phyloP scores from a whole-genome alignment of 164 flowering plant species.

The Cinnamomum chago region DNA sequence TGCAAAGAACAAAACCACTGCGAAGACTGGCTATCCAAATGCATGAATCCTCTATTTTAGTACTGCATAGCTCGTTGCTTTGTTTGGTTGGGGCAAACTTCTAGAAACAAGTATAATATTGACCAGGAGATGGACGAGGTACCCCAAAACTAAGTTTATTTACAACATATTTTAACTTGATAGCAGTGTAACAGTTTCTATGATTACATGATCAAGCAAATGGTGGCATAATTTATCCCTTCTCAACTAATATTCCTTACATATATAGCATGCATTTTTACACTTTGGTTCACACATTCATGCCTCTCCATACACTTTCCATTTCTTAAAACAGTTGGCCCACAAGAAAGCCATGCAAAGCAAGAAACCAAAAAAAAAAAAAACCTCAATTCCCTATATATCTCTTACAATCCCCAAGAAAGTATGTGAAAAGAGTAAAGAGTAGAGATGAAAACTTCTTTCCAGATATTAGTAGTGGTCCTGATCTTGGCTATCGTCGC shows the following conservation, averaged over 20 bases:
- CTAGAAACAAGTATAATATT: too few relatives aligned
- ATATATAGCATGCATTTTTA: neutral
- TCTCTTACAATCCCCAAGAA: neutral
- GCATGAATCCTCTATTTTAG: too few relatives aligned
- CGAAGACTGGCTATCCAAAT: too few relatives aligned
- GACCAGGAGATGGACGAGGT: neutral
- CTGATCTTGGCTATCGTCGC: constrained; percentile 3
- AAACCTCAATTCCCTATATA: neutral
- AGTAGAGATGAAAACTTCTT: constrained; percentile 4
- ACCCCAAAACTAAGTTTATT: neutral
- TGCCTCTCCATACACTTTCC: constrained; percentile 2
- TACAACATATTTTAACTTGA: neutral
- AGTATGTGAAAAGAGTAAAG: neutral
- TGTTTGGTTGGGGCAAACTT: too few relatives aligned
- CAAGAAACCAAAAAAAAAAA: neutral
- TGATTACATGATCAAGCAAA: neutral
- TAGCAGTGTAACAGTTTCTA: neutral
- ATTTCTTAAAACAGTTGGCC: constrained; percentile 3
- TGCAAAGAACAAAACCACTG: too few relatives aligned
- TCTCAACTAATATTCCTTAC: neutral
- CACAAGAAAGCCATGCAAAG: constrained; percentile 3
- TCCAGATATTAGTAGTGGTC: neutral
- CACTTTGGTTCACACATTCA: constrained; percentile 2
- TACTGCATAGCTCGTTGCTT: too few relatives aligned
- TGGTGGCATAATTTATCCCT: neutral